Base-by-base conservation (phyloP, 352 stramenopile species). In the Phytophthora kernoviae region DNA sequence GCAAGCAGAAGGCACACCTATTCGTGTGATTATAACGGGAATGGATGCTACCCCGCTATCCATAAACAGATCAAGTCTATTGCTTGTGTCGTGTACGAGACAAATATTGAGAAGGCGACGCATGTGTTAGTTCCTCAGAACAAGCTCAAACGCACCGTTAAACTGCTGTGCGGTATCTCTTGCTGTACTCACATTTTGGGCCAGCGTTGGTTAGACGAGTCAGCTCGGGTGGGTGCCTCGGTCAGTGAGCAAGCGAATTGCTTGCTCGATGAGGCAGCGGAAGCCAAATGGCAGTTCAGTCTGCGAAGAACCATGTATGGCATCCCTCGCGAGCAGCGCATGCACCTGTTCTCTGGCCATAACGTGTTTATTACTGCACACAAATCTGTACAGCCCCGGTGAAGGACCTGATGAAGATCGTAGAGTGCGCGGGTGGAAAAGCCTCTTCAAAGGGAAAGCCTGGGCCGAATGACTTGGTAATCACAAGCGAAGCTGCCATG, bases 141-240 rank as follows among this genome's bases (percentile, higher is more conserved):
- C 26, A 49, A 79, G 14, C 45, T 87, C 1, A 87, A 87, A 58
- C 72, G 77, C 17, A 87, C 77, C 5, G 75, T 87, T 30, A 87
- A 87, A 60, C 49, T 87, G 22, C 52, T 87, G 37, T 85, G 77
- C 21, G 75, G 77, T 4, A 81, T 87, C 17, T 82, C 77, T 9
- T 82, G 70, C 49, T 87, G 77, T 34, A 43, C 18, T 5, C 77
- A 87, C 56, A 79, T 87, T 52, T 21, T 85, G 18, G 73, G 72
- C 18, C 61, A 77, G 46, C 58, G 62, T 34, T 87, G 77, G 77
- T 62, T 87, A 34, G 58, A 75, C 37, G 52, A 80, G 44, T 86
- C 76, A 14, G 74, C 70, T 9, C 62, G 53, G 14, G 50, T 54
- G 3, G 70, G 73, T 1, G 46, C 39, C 1, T 48, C 70, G 14